A percentile compares a stretch with the other conserved stretches of the same genome.
Evolutionary conservation across 2,329 filamentous ascomycete species (phyloP).

Genomic region (Pseudogymnoascus sp.): DNA sequence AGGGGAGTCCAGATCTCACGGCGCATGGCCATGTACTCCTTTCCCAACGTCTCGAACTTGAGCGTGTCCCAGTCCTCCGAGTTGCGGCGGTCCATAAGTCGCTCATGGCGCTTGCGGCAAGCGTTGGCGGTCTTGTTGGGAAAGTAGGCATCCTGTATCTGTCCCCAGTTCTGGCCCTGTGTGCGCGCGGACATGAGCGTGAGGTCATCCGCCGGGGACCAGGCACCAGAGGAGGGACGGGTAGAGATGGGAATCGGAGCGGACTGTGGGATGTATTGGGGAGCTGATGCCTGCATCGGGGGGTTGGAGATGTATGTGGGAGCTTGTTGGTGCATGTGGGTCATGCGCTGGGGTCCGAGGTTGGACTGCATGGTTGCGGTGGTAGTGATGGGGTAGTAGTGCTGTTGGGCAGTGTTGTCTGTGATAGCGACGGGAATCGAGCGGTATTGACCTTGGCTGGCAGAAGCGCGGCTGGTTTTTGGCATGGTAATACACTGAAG

Average conservation of each 20-base stretch:
- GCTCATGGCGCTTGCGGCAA: conserved; percentile 82
- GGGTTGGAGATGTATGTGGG: conserved; percentile 12
- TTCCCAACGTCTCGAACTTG: conserved; percentile 66
- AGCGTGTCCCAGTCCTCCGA: conserved; percentile 64
- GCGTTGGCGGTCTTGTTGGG: conserved; percentile 71
- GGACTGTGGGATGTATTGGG: conserved; percentile 11
- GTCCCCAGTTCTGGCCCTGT: conserved; percentile 73
- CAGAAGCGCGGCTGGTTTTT: conserved; percentile 20
- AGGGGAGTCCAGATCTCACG: conserved; percentile 76
- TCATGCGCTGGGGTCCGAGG: conserved; percentile 13
- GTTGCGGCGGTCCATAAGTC: conserved; percentile 62
- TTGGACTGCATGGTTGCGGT: conserved; percentile 18
- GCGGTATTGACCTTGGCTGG: conserved; percentile 23
- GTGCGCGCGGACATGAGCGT: conserved; percentile 63
- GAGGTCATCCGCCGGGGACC: conserved; percentile 68
- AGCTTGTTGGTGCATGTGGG: conserved; percentile 13
- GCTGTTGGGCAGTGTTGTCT: conserved; percentile 17
- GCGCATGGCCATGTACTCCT: conserved; percentile 70
- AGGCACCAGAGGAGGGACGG: conserved; percentile 56
- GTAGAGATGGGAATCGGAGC: conserved; percentile 15
- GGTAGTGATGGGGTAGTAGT: conserved; percentile 13
- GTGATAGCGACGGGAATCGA: conserved; percentile 18
- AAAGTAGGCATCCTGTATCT: conserved; percentile 71
- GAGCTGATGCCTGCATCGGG: conserved; percentile 13
- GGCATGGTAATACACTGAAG: conserved; percentile 21